Evolutionary conservation across 1,284 basidiomycete genomes (phyloP).

Genomic region (Cystobasidium pallidum): DNA sequence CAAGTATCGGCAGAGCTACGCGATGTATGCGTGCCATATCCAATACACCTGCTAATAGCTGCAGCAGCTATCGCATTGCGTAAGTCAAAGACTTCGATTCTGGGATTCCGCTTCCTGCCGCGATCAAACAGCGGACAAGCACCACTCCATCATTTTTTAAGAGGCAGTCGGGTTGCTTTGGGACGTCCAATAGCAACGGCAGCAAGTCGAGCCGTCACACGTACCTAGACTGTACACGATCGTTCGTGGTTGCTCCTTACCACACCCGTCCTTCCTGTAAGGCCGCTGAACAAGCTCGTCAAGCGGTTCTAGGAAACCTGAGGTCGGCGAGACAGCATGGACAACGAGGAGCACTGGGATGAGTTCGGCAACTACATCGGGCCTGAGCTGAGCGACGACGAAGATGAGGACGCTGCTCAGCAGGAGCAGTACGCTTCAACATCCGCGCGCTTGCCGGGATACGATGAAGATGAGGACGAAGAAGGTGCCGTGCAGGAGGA

Average conservation of each 20-base stretch:
- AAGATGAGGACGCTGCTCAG: slow-evolving; percentile 60
- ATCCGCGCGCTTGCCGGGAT: slow-evolving; percentile 58
- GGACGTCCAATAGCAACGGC: neutral
- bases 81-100: neutral
- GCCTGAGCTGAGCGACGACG: slow-evolving; percentile 85
- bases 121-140: slow-evolving; percentile 8
- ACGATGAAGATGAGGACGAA: slow-evolving; percentile 57
- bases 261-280: neutral
- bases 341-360: slow-evolving; percentile 43
- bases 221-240: neutral
- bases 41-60: no score
- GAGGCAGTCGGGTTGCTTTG: neutral
- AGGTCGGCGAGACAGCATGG: slow-evolving; percentile 12
- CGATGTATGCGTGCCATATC: slow-evolving; percentile 37
- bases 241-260: neutral
- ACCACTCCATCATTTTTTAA: slow-evolving; percentile 10
- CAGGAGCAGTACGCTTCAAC: slow-evolving; percentile 46
- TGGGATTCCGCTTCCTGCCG: neutral
- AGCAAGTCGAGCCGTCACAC: neutral
- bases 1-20: slow-evolving; percentile 14
- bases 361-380: slow-evolving; percentile 93
- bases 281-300: neutral
- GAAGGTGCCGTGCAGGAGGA: slow-evolving; percentile 69
- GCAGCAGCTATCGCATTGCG: slow-evolving; percentile 6
- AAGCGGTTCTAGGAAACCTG: neutral